These are phyloP conservation scores for Suhomyces prunicola DNA, from an alignment of 805 yeast genomes.

Conservation along the genomic window DNA sequence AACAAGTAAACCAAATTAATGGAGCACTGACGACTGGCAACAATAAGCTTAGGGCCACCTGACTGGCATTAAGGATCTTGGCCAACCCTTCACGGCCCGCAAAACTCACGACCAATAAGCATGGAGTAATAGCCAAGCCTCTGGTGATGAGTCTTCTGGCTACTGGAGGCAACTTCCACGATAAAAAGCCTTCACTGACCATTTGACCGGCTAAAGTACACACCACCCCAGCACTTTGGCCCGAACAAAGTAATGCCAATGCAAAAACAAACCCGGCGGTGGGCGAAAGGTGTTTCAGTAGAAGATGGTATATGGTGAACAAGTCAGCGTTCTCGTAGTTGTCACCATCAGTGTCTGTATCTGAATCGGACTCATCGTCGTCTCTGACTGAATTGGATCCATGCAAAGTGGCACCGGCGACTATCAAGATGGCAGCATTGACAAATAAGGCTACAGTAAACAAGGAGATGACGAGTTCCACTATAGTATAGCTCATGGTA, in stretches of 20 bases:
- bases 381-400: slow-evolving; percentile 18
- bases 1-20: slow-evolving; percentile 74
- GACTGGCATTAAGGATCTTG: slow-evolving; percentile 71
- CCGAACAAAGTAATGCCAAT: slow-evolving; percentile 80
- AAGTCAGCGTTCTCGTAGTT: slow-evolving; percentile 64
- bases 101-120: slow-evolving; percentile 65
- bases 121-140: slow-evolving; percentile 80
- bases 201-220: slow-evolving; percentile 93
- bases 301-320: slow-evolving; percentile 71
- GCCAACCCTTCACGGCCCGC: slow-evolving; percentile 83
- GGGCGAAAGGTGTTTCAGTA: slow-evolving; percentile 67
- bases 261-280: slow-evolving; percentile 91
- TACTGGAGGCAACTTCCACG: slow-evolving; percentile 81
- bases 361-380: slow-evolving; percentile 15
- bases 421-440: slow-evolving; percentile 83
- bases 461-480: slow-evolving; percentile 76
- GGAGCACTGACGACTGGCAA: slow-evolving; percentile 90
- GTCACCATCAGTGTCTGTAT: slow-evolving; percentile 30
- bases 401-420: slow-evolving; percentile 82
- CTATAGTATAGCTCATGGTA: slow-evolving; percentile 75
- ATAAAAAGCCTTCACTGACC: slow-evolving; percentile 85
- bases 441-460: slow-evolving; percentile 90
- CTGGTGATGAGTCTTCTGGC: slow-evolving; percentile 76
- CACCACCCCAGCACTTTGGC: slow-evolving; percentile 94
- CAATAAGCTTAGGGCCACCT: slow-evolving; percentile 76